A percentile compares a stretch with the other conserved stretches of the same genome.
Conservation (phyloP, 2,329 filamentous ascomycete genomes). For the Teratosphaeria viscida region DNA sequence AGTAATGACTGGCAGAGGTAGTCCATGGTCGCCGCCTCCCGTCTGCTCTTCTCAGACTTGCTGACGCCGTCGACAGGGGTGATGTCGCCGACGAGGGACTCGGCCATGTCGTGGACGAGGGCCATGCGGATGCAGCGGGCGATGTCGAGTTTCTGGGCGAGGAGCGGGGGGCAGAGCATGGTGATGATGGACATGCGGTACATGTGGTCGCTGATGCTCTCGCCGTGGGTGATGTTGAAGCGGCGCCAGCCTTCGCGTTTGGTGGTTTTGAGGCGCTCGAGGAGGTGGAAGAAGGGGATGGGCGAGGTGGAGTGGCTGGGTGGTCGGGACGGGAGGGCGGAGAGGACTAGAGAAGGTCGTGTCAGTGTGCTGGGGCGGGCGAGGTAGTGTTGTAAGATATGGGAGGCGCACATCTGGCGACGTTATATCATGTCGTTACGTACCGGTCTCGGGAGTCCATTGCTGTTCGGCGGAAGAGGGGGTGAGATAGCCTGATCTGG, state of each 20-base stretch:
- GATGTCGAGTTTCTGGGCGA: slow-evolving; percentile 64
- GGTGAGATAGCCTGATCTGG: slow-evolving; percentile 27
- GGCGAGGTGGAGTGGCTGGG: slow-evolving; percentile 57
- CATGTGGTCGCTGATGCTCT: slow-evolving; percentile 98
- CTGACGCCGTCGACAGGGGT: slow-evolving; percentile 79
- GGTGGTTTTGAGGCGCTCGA: slow-evolving; percentile 89
- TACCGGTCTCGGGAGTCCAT: slow-evolving; percentile 40
- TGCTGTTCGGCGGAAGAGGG: slow-evolving; percentile 12
- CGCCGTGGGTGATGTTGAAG: slow-evolving; percentile 65
- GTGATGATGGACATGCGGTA: slow-evolving; percentile 98
- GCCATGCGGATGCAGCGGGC: slow-evolving; percentile 88
- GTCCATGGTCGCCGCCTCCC: slow-evolving; percentile 85
- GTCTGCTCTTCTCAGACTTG: slow-evolving; percentile 79
- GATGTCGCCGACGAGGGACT: slow-evolving; percentile 89
- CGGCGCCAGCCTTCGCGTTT: slow-evolving; percentile 93
- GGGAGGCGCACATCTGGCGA: slow-evolving; percentile 10
- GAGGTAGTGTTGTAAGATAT: not conserved
- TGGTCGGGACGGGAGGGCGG: slow-evolving; percentile 50
- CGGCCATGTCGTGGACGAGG: slow-evolving; percentile 94
- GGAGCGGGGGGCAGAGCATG: slow-evolving; percentile 72
- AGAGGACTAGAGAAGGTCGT: slow-evolving; percentile 43
- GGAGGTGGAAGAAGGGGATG: slow-evolving; percentile 84
- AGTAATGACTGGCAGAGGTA: slow-evolving; percentile 68
- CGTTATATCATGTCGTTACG: slow-evolving; percentile 17
- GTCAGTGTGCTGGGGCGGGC: slow-evolving; percentile 1